Conservation (phyloP, 2,329 filamentous ascomycete genomes). For the Apiospora arundinis region DNA sequence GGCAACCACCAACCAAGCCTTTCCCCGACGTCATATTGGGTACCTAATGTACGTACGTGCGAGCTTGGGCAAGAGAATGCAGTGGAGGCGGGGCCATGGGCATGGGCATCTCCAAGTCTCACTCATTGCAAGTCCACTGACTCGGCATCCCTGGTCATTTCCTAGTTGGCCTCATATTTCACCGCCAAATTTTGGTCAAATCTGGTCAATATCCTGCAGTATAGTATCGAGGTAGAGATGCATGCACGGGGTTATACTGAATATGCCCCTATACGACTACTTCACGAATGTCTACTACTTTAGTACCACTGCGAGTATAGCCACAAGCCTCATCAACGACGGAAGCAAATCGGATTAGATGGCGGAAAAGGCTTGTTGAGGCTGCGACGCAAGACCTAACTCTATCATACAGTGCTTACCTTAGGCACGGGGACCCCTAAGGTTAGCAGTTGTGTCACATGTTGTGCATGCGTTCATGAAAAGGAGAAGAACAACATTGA, state of each 20-base stretch:
- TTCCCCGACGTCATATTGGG: neutral
- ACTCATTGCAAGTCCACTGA: neutral
- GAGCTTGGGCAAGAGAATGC: neutral
- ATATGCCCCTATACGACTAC: neutral
- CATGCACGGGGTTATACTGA: neutral
- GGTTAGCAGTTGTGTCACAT: neutral
- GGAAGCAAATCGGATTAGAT: neutral
- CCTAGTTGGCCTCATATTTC: neutral
- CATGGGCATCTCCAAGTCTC: neutral
- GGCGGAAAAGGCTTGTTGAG: neutral
- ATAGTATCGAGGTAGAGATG: neutral
- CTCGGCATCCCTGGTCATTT: neutral
- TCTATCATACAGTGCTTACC: neutral
- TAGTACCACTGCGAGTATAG: too few species aligned
- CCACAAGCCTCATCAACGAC: neutral
- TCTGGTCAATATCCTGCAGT: neutral
- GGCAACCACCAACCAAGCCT: neutral
- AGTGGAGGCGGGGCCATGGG: neutral
- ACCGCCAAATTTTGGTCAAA: neutral
- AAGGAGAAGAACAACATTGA: neutral
- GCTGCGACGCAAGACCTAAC: constrained; percentile 10
- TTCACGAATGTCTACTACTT: too few species aligned
- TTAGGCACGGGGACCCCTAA: too few species aligned
- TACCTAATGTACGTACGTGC: neutral
- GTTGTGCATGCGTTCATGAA: neutral